Evolutionary conservation across 805 yeast genomes (phyloP).

Genomic region (Isabelozyma pseudorhagii): DNA sequence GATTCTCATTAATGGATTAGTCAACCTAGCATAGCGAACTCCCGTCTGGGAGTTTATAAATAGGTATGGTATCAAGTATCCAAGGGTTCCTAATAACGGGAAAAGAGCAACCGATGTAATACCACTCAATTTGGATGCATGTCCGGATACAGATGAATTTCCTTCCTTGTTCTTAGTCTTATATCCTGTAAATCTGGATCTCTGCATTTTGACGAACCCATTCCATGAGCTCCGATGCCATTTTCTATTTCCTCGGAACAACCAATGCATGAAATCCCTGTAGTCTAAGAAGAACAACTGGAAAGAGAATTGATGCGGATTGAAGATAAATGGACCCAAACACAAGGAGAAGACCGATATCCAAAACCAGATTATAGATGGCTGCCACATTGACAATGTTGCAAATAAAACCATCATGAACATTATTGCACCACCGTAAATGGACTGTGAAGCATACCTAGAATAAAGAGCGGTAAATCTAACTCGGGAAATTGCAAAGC

Average conservation of each 20-base stretch:
- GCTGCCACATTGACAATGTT: slow-evolving; percentile 77
- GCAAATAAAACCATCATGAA: slow-evolving; percentile 72
- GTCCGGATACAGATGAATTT: not conserved
- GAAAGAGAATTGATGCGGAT: slow-evolving; percentile 52
- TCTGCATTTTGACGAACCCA: slow-evolving; percentile 43
- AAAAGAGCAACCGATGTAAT: slow-evolving; percentile 13
- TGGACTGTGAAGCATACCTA: slow-evolving; percentile 70
- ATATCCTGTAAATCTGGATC: slow-evolving; percentile 24
- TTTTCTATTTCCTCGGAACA: slow-evolving; percentile 71
- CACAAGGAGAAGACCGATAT: slow-evolving; percentile 45
- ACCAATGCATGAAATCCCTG: slow-evolving; percentile 60
- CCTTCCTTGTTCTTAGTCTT: slow-evolving; percentile 9
- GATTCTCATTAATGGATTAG: slow-evolving; percentile 58
- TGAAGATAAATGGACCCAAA: slow-evolving; percentile 50
- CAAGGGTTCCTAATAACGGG: slow-evolving; percentile 11
- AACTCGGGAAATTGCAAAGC: slow-evolving; percentile 82
- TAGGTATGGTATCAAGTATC: slow-evolving; percentile 59
- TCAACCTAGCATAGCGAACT: slow-evolving; percentile 41
- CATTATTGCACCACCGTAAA: slow-evolving; percentile 73
- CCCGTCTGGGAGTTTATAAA: slow-evolving; percentile 89
- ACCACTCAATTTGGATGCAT: slow-evolving; percentile 10
- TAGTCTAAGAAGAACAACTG: slow-evolving; percentile 49
- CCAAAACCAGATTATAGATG: slow-evolving; percentile 61
- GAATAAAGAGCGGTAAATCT: slow-evolving; percentile 73
- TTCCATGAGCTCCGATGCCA: slow-evolving; percentile 78